Base-by-base conservation (phyloP, 768 basidiomycete species). In the Lanmaoa rubissima region DNA sequence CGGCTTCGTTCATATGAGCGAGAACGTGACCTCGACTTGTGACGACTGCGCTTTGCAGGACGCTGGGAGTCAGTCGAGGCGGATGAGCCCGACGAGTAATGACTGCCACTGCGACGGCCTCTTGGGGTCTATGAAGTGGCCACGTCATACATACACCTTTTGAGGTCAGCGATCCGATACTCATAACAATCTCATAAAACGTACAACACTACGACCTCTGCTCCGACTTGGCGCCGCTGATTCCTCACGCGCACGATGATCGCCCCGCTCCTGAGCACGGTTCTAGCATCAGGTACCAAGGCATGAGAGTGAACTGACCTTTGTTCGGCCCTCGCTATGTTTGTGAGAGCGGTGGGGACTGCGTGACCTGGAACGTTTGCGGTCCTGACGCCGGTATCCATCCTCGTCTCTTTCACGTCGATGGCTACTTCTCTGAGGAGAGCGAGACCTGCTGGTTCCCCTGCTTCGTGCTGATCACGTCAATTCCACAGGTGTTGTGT, bases 191-290 rank as follows among this genome's bases (percentile, higher is more conserved):
- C n/a, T 19, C 38, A 21, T 3, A 19, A 48, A 55, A 67, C 69
- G 69, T 72, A 71, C 70, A 39, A 70, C 59, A 53, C 70, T 70
- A 11, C 65, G 69, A 13, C 66, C 65, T 54, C 64, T 59, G 14
- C 34, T 47, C 47, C 50, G 57, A 12, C 55, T 58, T n/a, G 47
- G 47, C 5, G 14, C 55, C 9, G 48, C 48, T 6, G 47, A 50
- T 17, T 52, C 58, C 26, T 36, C 52, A 13, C 48, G 56, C 4
- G 45, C 24, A 42, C 55, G 54, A 43, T 17, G 40, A n/a, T 40
- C 35, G 43, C 45, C 54, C 36, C 58, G 59, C 6, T 60, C 59
- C 65, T 69, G 21, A 3, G 16, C 2, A 16, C 0, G 12, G 2
- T 1, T 39, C 40, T 24, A 55, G 51, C 34, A 32, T 14, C 4